phyloP scores from a whole-genome alignment of 306 rosid species.

The Castanea sativa region DNA sequence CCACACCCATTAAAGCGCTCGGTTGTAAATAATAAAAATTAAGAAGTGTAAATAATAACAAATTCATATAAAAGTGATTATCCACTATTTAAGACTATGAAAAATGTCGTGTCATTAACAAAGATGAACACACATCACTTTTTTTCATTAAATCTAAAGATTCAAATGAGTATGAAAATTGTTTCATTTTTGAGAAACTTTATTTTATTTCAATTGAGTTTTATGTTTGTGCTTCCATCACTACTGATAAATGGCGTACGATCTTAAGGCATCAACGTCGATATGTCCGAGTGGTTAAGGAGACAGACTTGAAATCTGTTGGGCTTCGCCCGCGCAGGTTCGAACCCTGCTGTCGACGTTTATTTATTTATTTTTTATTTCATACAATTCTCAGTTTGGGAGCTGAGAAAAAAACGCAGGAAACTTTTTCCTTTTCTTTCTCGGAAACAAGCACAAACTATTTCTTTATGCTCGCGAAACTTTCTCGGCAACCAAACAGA shows the following conservation, averaged over 20 bases:
- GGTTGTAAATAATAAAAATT: no score
- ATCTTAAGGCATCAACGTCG: neutral
- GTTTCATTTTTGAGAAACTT: no score
- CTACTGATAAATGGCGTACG: no score
- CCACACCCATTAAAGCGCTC: accelerated
- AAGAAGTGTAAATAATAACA: no score
- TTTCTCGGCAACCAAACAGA: neutral
- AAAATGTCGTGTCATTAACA: no score
- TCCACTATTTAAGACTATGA: accelerated
- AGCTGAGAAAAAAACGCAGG: conserved; percentile 11
- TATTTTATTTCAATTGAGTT: no score
- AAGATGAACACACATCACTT: no score
- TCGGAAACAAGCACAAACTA: neutral
- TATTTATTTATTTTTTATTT: neutral
- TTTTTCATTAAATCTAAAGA: no score
- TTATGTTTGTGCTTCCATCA: no score
- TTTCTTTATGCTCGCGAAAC: neutral
- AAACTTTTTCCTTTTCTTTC: neutral
- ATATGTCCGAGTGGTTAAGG: conserved; percentile 66
- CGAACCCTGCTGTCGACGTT: conserved; percentile 58
- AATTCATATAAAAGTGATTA: no score
- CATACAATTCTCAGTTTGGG: neutral
- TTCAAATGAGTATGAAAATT: no score
- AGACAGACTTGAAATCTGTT: conserved; percentile 66
- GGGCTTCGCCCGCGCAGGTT: conserved; percentile 67